A percentile compares a stretch with the other conserved stretches of the same genome.
Conservation (phyloP, 2,329 filamentous ascomycete genomes). For the Arthroderma sp. region DNA sequence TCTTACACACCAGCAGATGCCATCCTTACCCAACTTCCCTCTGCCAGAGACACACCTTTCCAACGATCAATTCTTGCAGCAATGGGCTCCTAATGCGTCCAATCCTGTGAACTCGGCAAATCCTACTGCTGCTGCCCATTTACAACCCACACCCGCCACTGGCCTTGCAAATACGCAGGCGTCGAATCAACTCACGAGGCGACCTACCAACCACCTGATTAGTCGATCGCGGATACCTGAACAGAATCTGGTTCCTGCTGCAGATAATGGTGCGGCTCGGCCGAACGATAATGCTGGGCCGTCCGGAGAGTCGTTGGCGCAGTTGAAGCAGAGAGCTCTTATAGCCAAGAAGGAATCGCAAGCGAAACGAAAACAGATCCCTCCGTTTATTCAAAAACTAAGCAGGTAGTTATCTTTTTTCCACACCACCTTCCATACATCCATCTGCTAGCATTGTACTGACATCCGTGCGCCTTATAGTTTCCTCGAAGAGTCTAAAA, state of each 20-base stretch:
- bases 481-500: constrained; percentile 84
- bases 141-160: constrained; percentile 14
- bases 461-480: constrained; percentile 36
- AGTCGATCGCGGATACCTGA: constrained; percentile 27
- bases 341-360: constrained; percentile 78
- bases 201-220: constrained; percentile 26
- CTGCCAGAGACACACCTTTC: constrained; percentile 27
- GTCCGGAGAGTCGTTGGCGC: constrained; percentile 52
- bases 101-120: constrained; percentile 8
- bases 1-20: constrained; percentile 42
- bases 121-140: not conserved
- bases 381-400: constrained; percentile 93
- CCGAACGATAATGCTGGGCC: constrained; percentile 28
- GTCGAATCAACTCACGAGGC: constrained; percentile 31
- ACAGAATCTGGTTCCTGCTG: constrained; percentile 16
- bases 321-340: constrained; percentile 65
- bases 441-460: not conserved
- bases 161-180: constrained; percentile 35
- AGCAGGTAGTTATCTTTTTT: constrained; percentile 60
- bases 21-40: constrained; percentile 37
- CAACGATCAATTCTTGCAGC: constrained; percentile 39
- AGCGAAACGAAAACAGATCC: constrained; percentile 85
- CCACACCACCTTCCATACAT: not conserved
- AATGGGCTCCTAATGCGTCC: constrained; percentile 39
- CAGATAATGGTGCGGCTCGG: constrained; percentile 16